These are phyloP conservation scores for Wickerhamiella hasegawae DNA, from an alignment of 805 yeast genomes.

Conservation along the genomic window DNA sequence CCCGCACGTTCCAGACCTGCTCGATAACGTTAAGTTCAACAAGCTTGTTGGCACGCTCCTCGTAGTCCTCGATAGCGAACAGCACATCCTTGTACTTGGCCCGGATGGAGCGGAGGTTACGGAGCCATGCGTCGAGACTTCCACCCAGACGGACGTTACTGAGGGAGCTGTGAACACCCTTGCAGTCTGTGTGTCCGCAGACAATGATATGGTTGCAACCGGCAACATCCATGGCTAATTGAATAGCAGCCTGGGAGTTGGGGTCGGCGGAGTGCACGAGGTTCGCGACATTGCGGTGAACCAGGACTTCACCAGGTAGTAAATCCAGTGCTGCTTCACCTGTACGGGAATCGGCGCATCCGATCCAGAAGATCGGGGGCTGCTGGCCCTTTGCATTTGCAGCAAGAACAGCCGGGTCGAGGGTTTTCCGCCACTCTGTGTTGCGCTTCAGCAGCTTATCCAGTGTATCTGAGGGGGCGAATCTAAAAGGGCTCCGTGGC, in stretches of 20 bases:
- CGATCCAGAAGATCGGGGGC: conserved; percentile 91
- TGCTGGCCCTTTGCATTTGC: conserved; percentile 64
- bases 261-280: conserved; percentile 51
- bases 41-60: conserved; percentile 40
- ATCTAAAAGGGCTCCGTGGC: conserved; percentile 13
- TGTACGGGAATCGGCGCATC: conserved; percentile 85
- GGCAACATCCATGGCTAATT: conserved; percentile 73
- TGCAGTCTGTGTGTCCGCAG: conserved; percentile 93
- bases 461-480: conserved; percentile 22
- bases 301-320: conserved; percentile 84
- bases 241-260: conserved; percentile 61
- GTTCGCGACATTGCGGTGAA: conserved; percentile 80
- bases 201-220: conserved; percentile 69
- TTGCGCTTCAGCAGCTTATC: conserved; percentile 26
- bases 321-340: conserved; percentile 63
- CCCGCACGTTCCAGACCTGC: conserved; percentile 49
- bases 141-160: conserved; percentile 49
- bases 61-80: conserved; percentile 33
- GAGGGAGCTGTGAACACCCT: conserved; percentile 75
- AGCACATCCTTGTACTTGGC: conserved; percentile 40
- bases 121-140: conserved; percentile 56
- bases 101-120: conserved; percentile 48
- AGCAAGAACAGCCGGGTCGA: conserved; percentile 42
- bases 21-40: conserved; percentile 61
- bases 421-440: conserved; percentile 29